A percentile compares a stretch with the other conserved stretches of the same genome.
phyloP scores from a whole-genome alignment of 1,284 basidiomycete species.

The Mrakiaceae sp. region DNA sequence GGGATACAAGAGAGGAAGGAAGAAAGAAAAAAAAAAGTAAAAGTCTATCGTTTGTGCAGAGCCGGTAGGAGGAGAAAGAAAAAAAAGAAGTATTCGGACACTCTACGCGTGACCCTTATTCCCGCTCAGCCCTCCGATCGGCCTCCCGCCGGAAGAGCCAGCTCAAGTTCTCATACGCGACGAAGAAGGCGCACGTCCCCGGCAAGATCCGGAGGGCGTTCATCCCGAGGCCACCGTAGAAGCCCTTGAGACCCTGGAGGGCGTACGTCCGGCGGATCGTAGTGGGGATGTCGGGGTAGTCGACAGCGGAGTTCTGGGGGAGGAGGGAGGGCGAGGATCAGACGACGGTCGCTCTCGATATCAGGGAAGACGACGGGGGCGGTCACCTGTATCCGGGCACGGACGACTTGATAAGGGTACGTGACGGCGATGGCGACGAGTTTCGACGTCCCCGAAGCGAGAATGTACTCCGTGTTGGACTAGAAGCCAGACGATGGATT shows the following conservation, averaged over 20 bases:
- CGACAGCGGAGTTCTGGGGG: constrained; percentile 26
- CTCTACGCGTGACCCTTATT: not conserved
- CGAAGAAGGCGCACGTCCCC: constrained; percentile 95
- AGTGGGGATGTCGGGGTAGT: constrained; percentile 66
- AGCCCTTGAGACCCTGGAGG: constrained; percentile 69
- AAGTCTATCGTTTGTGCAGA: not conserved
- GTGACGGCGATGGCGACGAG: constrained; percentile 72
- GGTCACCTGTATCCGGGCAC: constrained; percentile 78
- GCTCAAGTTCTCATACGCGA: constrained; percentile 91
- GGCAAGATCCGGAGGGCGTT: constrained; percentile 93
- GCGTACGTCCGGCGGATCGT: constrained; percentile 70
- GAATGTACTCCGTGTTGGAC: constrained; percentile 85
- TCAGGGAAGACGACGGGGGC: not conserved
- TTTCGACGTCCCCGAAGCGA: constrained; percentile 87
- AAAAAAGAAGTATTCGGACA: not conserved
- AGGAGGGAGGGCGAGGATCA: constrained; percentile 17
- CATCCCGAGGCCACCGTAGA: constrained; percentile 92
- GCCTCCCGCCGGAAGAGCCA: constrained; percentile 55
- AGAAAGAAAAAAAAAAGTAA: not conserved
- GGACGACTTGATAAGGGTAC: constrained; percentile 95
- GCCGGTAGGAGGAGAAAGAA: not conserved
- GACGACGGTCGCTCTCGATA: constrained; percentile 49
- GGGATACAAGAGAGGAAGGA: not conserved
- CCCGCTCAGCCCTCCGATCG: constrained; percentile 8
- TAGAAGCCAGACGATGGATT: constrained; percentile 29